phyloP scores from a whole-genome alignment of 306 rosid genomes.

The Hylodesmum podocarpum region DNA sequence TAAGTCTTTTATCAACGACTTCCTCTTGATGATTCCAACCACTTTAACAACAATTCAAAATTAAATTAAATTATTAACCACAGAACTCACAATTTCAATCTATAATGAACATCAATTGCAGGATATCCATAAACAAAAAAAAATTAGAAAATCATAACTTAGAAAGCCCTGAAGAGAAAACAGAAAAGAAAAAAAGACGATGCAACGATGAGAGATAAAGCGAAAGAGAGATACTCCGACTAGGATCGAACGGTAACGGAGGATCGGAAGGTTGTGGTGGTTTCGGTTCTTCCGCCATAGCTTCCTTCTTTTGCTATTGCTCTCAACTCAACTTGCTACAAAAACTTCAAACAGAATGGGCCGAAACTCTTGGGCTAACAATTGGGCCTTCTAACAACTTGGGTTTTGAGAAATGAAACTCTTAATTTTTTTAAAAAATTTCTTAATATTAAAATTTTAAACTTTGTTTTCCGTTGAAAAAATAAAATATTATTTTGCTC shows the following conservation, averaged over 20 bases:
- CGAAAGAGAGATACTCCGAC: slow-evolving; percentile 23
- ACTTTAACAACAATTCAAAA: slow-evolving; percentile 43
- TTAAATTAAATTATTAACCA: not conserved
- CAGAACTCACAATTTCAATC: not conserved
- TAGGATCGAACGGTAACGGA: slow-evolving; percentile 31
- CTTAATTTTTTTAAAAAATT: not conserved
- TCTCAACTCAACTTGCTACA: not conserved
- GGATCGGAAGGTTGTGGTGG: slow-evolving; percentile 21
- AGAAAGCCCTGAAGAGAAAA: slow-evolving; percentile 33
- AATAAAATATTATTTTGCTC: too few species aligned
- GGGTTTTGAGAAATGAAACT: not conserved
- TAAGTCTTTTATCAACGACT: slow-evolving; percentile 81
- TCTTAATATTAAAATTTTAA: not conserved
- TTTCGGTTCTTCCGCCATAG: slow-evolving; percentile 33
- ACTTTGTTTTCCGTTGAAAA: not conserved
- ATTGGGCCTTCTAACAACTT: slow-evolving; percentile 12
- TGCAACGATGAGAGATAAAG: not conserved
- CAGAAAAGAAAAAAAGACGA: not conserved
- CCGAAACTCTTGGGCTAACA: not conserved
- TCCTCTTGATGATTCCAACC: slow-evolving; percentile 92
- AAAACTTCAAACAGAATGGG: not conserved
- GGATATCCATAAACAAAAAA: not conserved
- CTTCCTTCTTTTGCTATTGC: not conserved
- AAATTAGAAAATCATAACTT: too few species aligned
- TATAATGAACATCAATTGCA: not conserved